A percentile compares a stretch with the other conserved stretches of the same genome.
Evolutionary conservation across 352 stramenopile genomes (phyloP).

Genomic region (Globisporangium splendens): DNA sequence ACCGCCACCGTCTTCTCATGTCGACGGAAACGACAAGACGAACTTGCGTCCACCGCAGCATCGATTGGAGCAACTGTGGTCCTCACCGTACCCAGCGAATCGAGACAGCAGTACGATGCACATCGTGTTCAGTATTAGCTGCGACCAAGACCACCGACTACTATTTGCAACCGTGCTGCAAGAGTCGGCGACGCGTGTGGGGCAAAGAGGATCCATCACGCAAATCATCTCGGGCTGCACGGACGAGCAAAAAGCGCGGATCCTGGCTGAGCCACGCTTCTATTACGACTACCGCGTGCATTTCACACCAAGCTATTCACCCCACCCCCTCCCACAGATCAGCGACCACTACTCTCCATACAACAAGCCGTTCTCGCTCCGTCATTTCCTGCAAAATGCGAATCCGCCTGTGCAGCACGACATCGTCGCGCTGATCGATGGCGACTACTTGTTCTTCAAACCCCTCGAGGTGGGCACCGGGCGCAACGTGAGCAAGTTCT

Average conservation of each 20-base stretch:
- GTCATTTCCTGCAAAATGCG: conserved; percentile 41
- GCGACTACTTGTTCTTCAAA: conserved; percentile 6
- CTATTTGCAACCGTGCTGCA: conserved; percentile 10
- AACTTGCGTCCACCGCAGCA: neutral
- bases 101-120: conserved; percentile 8
- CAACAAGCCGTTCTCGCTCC: conserved; percentile 47
- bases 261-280: conserved; percentile 29
- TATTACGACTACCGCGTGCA: conserved; percentile 49
- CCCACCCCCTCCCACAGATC: conserved; percentile 27
- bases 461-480: conserved; percentile 22
- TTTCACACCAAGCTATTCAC: conserved; percentile 38
- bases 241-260: conserved; percentile 18
- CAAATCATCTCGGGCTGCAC: conserved; percentile 30
- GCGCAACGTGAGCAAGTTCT: conserved; percentile 11
- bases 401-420: conserved; percentile 33
- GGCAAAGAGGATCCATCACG: conserved; percentile 14
- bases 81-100: neutral
- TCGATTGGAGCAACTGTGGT: neutral
- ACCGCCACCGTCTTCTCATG: too few species aligned
- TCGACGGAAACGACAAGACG: too few species aligned
- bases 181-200: conserved; percentile 4
- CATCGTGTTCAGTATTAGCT: conserved; percentile 18
- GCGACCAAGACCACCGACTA: conserved; percentile 6
- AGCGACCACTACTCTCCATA: conserved; percentile 39
- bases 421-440: conserved; percentile 11